A percentile compares a stretch with the other conserved stretches of the same genome.
These are phyloP conservation scores for Sarocladiaceae sp. DNA, from an alignment of 2,329 filamentous ascomycete species.

Conservation along the genomic window DNA sequence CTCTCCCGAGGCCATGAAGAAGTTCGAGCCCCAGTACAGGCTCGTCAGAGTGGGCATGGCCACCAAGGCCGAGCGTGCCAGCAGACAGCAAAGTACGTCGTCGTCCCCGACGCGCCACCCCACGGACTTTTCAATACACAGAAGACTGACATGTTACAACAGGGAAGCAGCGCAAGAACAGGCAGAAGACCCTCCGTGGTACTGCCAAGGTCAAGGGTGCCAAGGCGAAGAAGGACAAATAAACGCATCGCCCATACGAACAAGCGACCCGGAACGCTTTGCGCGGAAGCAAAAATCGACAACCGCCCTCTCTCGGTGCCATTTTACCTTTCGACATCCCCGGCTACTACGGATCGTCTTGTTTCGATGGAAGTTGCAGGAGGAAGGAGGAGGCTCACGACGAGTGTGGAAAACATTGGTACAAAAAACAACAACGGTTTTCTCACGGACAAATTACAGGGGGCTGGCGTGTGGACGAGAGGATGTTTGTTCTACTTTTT, in stretches of 20 bases:
- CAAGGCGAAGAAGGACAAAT: conserved; percentile 91
- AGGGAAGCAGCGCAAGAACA: conserved; percentile 99
- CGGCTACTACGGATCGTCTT: conserved; percentile 1
- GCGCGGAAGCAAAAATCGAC: conserved; percentile 7
- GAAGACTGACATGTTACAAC: conserved; percentile 27
- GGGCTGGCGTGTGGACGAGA: neutral
- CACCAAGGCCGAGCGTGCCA: conserved; percentile 92
- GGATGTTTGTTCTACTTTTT: conserved; percentile 8
- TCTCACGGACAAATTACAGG: conserved; percentile 4
- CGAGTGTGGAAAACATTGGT: conserved; percentile 6
- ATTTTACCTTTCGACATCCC: conserved; percentile 1
- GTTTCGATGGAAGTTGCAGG: conserved; percentile 1
- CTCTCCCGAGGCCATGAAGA: conserved; percentile 96
- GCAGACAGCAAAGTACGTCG: conserved; percentile 97
- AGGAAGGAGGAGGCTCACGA: conserved; percentile 4
- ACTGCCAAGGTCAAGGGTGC: conserved; percentile 97
- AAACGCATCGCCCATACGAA: conserved; percentile 38
- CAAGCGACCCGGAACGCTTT: conserved; percentile 9
- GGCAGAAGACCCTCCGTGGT: conserved; percentile 95
- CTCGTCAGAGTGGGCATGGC: conserved; percentile 89
- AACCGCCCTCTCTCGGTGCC: conserved; percentile 2
- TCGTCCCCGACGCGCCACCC: conserved; percentile 27
- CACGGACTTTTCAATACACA: neutral
- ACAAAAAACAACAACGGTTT: neutral
- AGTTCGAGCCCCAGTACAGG: conserved; percentile 98